Conservation (phyloP, 768 basidiomycete species). For the Asterophora parasitica region DNA sequence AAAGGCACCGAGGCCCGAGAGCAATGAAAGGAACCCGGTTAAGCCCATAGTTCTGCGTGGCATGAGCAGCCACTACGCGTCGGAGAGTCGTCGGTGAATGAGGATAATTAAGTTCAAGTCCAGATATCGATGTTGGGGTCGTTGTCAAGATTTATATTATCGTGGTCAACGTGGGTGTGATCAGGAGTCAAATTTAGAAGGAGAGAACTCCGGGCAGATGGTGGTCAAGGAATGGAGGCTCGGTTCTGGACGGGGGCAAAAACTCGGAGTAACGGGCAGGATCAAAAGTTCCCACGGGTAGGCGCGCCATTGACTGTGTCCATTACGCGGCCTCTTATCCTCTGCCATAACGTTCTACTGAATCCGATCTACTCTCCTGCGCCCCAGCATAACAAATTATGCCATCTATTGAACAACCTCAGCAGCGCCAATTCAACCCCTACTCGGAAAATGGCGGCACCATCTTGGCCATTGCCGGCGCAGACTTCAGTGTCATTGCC, state of each 20-base stretch:
- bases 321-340: conserved; percentile 42
- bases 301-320: conserved; percentile 32
- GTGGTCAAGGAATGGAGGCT: conserved; percentile 10
- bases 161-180: conserved; percentile 9
- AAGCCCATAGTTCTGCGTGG: too few species aligned
- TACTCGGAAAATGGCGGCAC: conserved; percentile 95
- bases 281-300: conserved; percentile 32
- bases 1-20: conserved; percentile 3
- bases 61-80: conserved; percentile 20
- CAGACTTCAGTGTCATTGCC: conserved; percentile 91
- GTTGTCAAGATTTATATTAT: conserved; percentile 2
- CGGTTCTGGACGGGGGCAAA: conserved; percentile 25
- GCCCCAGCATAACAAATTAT: conserved; percentile 18
- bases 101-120: conserved; percentile 40
- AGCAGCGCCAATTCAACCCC: conserved; percentile 73
- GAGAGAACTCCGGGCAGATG: conserved; percentile 5
- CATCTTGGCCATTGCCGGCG: conserved; percentile 92
- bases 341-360: conserved; percentile 23
- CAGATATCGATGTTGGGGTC: conserved; percentile 38
- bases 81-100: conserved; percentile 32
- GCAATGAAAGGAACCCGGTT: conserved; percentile 5
- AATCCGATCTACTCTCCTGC: conserved; percentile 19
- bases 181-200: conserved; percentile 13
- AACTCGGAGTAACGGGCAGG: conserved; percentile 31
- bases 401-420: conserved; percentile 37